Conservation (phyloP, 1,139 yeast species). For the Kazachstania sp. region DNA sequence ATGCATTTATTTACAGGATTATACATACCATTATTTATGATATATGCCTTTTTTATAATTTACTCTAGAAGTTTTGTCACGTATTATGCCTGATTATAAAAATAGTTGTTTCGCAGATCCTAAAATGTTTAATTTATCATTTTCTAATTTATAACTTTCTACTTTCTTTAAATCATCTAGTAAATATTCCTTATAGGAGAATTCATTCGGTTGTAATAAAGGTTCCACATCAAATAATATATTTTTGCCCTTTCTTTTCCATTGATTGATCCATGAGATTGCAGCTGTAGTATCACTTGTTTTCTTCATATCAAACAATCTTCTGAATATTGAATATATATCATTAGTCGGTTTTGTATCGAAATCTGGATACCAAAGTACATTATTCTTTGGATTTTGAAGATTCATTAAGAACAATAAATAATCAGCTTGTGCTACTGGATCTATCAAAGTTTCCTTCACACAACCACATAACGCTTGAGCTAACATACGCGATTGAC, state of each 20-base stretch:
- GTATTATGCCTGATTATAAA: not conserved
- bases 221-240: conserved; percentile 22
- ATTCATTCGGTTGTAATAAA: conserved; percentile 14
- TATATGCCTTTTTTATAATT: not conserved
- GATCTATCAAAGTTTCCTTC: conserved; percentile 64
- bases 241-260: conserved; percentile 46
- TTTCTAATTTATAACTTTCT: conserved; percentile 6
- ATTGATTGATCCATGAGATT: conserved; percentile 55
- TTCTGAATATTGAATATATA: conserved; percentile 48
- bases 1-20: not conserved
- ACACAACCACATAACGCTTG: conserved; percentile 73
- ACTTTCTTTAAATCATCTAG: conserved; percentile 8
- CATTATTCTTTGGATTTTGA: conserved; percentile 36
- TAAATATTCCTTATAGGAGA: conserved; percentile 15
- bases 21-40: not conserved
- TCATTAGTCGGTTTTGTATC: conserved; percentile 65
- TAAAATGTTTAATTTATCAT: not conserved
- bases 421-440: conserved; percentile 81
- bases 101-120: conserved; percentile 4
- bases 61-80: not conserved
- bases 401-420: conserved; percentile 65
- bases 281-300: conserved; percentile 53
- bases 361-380: conserved; percentile 38
- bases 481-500: conserved; percentile 59
- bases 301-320: conserved; percentile 30